Percentiles rank a stretch among this genome's conserved stretches.
Evolutionary conservation across 805 yeast species (phyloP).

Genomic region (Spathaspora boniae): DNA sequence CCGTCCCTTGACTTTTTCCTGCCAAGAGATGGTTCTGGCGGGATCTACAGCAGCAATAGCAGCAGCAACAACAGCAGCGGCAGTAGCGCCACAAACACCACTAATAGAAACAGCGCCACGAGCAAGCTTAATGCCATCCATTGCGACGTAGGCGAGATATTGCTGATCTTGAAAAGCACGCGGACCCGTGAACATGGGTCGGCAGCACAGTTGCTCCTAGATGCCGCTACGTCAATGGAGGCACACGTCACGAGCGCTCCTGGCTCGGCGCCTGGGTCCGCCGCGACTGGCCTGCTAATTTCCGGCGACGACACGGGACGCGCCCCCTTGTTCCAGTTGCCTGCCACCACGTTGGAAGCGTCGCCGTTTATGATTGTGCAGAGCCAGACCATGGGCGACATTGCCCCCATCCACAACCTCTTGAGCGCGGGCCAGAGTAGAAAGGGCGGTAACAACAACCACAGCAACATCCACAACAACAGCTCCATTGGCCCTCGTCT

Average conservation of each 20-base stretch:
- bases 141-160: conserved; percentile 32
- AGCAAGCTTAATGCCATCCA: conserved; percentile 24
- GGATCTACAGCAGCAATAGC: neutral
- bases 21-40: too few species aligned
- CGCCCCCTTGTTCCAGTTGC: conserved; percentile 5
- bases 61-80: neutral
- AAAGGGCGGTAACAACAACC: too few species aligned
- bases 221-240: conserved; percentile 26
- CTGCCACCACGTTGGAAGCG: conserved; percentile 23
- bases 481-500: too few species aligned
- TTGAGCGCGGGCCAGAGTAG: neutral
- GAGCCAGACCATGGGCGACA: conserved; percentile 18
- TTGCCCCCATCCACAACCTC: neutral
- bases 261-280: too few species aligned
- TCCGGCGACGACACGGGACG: conserved; percentile 4
- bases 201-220: conserved; percentile 24
- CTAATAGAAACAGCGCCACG: neutral
- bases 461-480: too few species aligned
- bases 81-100: neutral
- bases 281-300: neutral
- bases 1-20: too few species aligned
- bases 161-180: conserved; percentile 20
- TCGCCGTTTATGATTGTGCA: conserved; percentile 45
- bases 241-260: neutral
- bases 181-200: conserved; percentile 4